A percentile compares a stretch with the other conserved stretches of the same genome.
Evolutionary conservation across 345 rosid species (phyloP).

Genomic region (Hirschfeldia incana): DNA sequence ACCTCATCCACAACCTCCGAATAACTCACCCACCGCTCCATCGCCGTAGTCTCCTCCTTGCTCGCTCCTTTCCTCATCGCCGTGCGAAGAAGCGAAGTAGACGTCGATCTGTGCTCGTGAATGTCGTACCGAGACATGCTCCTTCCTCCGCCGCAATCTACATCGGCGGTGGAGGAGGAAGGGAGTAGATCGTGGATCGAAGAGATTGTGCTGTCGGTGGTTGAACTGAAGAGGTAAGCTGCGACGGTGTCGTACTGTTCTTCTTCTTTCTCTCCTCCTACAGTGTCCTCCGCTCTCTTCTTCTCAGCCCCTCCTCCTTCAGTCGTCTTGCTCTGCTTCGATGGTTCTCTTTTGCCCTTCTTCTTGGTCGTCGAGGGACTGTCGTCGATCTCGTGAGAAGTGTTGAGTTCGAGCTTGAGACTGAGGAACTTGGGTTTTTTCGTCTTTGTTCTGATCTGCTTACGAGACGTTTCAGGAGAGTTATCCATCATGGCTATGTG

Average conservation of each 20-base stretch:
- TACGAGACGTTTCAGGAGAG: conserved; percentile 43
- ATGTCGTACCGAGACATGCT: conserved; percentile 34
- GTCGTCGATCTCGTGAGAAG: conserved; percentile 28
- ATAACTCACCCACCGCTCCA: conserved; percentile 84
- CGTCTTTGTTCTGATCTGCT: conserved; percentile 52
- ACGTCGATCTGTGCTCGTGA: conserved; percentile 33
- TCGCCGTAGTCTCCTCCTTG: conserved; percentile 60
- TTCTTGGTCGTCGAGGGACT: conserved; percentile 18
- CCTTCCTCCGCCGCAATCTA: conserved; percentile 30
- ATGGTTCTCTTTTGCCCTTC: neutral
- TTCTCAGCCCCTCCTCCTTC: neutral
- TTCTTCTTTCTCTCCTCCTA: conserved; percentile 25
- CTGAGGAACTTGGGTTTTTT: conserved; percentile 72
- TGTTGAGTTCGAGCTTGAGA: conserved; percentile 49
- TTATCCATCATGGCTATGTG: conserved; percentile 19
- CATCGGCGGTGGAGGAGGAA: conserved; percentile 33
- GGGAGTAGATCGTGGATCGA: conserved; percentile 63
- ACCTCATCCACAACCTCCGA: conserved; percentile 79
- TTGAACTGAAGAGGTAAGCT: conserved; percentile 50
- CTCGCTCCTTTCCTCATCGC: conserved; percentile 73
- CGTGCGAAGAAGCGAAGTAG: conserved; percentile 49
- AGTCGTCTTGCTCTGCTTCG: conserved; percentile 25
- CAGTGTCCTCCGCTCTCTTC: conserved; percentile 7
- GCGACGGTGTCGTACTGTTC: conserved; percentile 54
- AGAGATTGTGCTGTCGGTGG: conserved; percentile 48